These are phyloP conservation scores for Leccinum rimulosum DNA, from an alignment of 768 basidiomycete species.

Conservation along the genomic window DNA sequence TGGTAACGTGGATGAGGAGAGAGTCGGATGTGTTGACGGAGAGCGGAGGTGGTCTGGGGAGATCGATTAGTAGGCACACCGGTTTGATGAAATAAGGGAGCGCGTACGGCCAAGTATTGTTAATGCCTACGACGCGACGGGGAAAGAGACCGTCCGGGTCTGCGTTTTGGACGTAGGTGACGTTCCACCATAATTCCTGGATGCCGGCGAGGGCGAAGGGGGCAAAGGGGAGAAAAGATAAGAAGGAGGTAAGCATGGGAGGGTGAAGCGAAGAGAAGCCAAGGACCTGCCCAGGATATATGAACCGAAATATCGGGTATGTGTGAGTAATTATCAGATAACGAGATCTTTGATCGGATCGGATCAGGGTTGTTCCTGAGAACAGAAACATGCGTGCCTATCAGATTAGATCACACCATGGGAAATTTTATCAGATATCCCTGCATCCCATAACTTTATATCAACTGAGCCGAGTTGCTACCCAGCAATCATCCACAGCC, in stretches of 20 bases:
- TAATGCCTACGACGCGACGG: slow-evolving; percentile 82
- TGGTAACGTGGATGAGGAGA: slow-evolving; percentile 72
- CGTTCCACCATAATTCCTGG: slow-evolving; percentile 85
- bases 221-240: slow-evolving; percentile 23
- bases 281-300: too few species aligned
- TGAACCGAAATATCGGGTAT: background rate
- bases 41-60: slow-evolving; percentile 73
- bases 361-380: background rate
- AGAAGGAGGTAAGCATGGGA: slow-evolving; percentile 1
- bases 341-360: background rate
- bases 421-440: slow-evolving; percentile 6
- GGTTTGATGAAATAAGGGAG: background rate
- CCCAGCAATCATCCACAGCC: background rate
- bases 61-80: background rate
- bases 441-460: background rate
- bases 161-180: slow-evolving; percentile 76
- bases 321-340: slow-evolving; percentile 8
- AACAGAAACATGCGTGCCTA: background rate
- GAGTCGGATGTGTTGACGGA: slow-evolving; percentile 69
- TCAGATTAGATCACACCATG: slow-evolving; percentile 1
- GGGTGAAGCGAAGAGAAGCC: background rate
- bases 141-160: slow-evolving; percentile 82
- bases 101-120: slow-evolving; percentile 90
- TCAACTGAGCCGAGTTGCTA: background rate
- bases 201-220: slow-evolving; percentile 56